Percentiles rank a stretch among this genome's conserved stretches.
These are phyloP conservation scores for Themeda triandra DNA, from an alignment of 176 grass and related monocot genomes.

Conservation along the genomic window DNA sequence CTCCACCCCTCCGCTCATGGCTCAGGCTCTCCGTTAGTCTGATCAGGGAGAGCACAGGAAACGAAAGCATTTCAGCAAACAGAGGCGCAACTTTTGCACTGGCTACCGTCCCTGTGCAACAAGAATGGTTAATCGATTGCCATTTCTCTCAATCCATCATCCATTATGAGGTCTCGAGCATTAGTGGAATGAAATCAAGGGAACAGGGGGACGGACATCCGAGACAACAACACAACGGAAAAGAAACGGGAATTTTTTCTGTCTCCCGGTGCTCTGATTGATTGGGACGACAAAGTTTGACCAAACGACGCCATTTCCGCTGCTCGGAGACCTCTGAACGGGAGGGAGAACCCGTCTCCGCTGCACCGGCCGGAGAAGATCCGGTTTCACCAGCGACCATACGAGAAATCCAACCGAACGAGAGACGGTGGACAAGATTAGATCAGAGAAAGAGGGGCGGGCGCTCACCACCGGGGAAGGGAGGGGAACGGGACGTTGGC, in stretches of 20 bases:
- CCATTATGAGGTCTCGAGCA: not conserved
- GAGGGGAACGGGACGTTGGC: not conserved
- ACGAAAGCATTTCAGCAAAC: slow-evolving; percentile 26
- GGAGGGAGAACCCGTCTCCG: not conserved
- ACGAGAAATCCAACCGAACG: not conserved
- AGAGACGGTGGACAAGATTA: not conserved
- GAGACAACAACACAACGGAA: not conserved
- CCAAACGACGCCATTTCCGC: slow-evolving; percentile 8
- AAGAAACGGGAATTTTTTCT: not conserved
- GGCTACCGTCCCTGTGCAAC: not conserved
- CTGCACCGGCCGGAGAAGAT: not conserved
- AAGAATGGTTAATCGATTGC: not conserved
- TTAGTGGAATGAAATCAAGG: slow-evolving; percentile 17
- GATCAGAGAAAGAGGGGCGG: not conserved
- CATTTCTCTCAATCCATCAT: not conserved
- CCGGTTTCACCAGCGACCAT: not conserved
- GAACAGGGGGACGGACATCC: not conserved
- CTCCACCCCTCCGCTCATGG: slow-evolving; percentile 42
- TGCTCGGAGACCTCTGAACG: not conserved
- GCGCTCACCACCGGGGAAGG: slow-evolving; percentile 29
- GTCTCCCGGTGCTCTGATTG: not conserved
- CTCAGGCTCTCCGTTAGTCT: slow-evolving; percentile 23
- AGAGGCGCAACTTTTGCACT: not conserved
- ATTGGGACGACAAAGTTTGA: not conserved
- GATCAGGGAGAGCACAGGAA: slow-evolving; percentile 18